A percentile compares a stretch with the other conserved stretches of the same genome.
Conservation (phyloP, 2,329 filamentous ascomycete genomes). For the Aspergillus proliferans region DNA sequence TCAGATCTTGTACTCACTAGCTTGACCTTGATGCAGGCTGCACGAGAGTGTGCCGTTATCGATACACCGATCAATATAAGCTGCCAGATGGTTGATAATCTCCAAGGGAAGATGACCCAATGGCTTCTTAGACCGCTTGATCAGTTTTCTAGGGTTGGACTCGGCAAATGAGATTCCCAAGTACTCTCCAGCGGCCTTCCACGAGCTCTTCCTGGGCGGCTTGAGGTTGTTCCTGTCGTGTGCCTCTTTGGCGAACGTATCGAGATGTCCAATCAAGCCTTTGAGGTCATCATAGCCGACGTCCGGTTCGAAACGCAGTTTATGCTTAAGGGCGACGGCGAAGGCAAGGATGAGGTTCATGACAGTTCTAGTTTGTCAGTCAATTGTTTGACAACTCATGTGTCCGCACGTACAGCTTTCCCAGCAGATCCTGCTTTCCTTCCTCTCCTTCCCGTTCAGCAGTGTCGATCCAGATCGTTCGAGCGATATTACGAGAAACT, state of each 20-base stretch:
- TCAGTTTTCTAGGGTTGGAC: slow-evolving; percentile 68
- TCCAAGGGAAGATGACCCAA: slow-evolving; percentile 80
- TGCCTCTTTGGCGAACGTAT: slow-evolving; percentile 64
- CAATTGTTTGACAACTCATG: not conserved
- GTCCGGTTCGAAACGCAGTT: slow-evolving; percentile 76
- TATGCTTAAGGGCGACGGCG: slow-evolving; percentile 72
- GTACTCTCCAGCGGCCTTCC: slow-evolving; percentile 64
- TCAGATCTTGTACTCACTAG: slow-evolving; percentile 19
- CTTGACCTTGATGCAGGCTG: slow-evolving; percentile 33
- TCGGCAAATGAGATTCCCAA: slow-evolving; percentile 70
- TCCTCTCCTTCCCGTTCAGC: slow-evolving; percentile 52
- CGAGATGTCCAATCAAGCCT: slow-evolving; percentile 63
- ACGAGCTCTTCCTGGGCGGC: slow-evolving; percentile 43
- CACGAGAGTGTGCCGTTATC: slow-evolving; percentile 32
- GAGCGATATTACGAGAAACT: slow-evolving; percentile 52
- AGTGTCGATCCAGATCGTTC: slow-evolving; percentile 77
- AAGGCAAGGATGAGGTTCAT: slow-evolving; percentile 76
- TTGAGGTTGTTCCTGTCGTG: slow-evolving; percentile 36
- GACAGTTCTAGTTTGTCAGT: slow-evolving; percentile 40
- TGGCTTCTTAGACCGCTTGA: slow-evolving; percentile 67
- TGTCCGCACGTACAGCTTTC: slow-evolving; percentile 49
- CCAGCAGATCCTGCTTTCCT: slow-evolving; percentile 61
- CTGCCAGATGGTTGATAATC: slow-evolving; percentile 65
- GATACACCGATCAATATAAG: slow-evolving; percentile 59
- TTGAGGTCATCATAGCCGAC: slow-evolving; percentile 68